These are phyloP conservation scores for Colletotrichum lupini DNA, from an alignment of 2,329 filamentous ascomycete species.

Conservation along the genomic window DNA sequence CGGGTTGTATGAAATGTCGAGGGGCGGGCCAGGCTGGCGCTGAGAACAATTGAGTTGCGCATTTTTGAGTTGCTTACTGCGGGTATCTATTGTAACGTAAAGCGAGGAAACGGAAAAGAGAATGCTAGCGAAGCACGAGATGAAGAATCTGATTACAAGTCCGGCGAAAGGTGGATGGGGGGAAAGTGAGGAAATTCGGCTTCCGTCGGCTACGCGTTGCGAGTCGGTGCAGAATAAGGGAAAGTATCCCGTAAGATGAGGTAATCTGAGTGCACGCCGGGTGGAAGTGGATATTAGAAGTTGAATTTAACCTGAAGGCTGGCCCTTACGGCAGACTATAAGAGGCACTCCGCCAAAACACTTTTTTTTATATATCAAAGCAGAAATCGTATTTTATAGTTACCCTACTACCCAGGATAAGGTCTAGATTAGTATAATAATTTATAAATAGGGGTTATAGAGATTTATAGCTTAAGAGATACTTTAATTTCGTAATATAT, in stretches of 20 bases:
- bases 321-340: too few relatives aligned
- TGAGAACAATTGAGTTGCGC: slow-evolving; percentile 5
- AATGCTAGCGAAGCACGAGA: background rate
- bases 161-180: slow-evolving; percentile 6
- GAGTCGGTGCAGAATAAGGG: background rate
- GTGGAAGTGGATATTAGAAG: background rate
- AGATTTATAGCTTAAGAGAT: too few relatives aligned
- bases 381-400: too few relatives aligned
- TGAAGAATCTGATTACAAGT: slow-evolving; percentile 6
- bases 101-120: background rate
- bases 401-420: too few relatives aligned
- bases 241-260: background rate
- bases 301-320: background rate
- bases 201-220: slow-evolving; percentile 24
- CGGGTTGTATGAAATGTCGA: background rate
- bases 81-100: background rate
- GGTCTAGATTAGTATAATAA: too few relatives aligned
- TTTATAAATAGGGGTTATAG: too few relatives aligned
- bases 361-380: too few relatives aligned
- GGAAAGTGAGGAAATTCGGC: slow-evolving; percentile 15
- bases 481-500: too few relatives aligned
- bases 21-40: background rate
- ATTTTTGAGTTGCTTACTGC: background rate
- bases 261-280: background rate
- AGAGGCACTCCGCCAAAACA: too few relatives aligned